Conservation (phyloP, 116 monocot genomes). For the Dioscorea cayenensis region DNA sequence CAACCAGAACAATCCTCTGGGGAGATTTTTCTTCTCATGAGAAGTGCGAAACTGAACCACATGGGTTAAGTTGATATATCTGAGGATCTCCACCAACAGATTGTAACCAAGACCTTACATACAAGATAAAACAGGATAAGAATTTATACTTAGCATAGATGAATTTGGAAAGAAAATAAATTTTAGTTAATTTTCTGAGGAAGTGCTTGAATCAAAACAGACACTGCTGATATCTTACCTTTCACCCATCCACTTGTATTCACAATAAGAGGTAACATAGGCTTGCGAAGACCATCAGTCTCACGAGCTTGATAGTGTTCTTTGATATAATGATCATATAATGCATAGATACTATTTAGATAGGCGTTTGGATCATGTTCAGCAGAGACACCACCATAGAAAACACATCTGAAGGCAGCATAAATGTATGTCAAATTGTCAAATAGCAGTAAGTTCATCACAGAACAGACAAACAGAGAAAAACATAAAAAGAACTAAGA, state of each 20-base stretch:
- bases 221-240: conserved; percentile 19
- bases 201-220: not conserved
- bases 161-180: no score
- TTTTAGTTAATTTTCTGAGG: not conserved
- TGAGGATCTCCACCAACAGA: conserved; percentile 35
- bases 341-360: conserved; percentile 18
- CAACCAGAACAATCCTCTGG: conserved; percentile 42
- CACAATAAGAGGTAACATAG: conserved; percentile 36
- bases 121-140: conserved; percentile 3
- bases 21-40: conserved; percentile 36
- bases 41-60: conserved; percentile 24
- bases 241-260: conserved; percentile 56
- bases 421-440: no score
- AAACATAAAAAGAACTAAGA: not conserved
- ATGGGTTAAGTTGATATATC: conserved; percentile 32
- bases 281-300: conserved; percentile 6
- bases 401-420: conserved; percentile 22
- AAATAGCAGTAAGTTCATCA: no score
- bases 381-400: conserved; percentile 36
- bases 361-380: conserved; percentile 22
- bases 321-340: conserved; percentile 33
- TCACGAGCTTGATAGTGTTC: conserved; percentile 19
- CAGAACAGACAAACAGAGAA: not conserved
- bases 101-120: conserved; percentile 31
- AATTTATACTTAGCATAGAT: not conserved